Percentiles rank a stretch among this genome's conserved stretches.
Evolutionary conservation across 805 yeast species (phyloP).

Genomic region (Zygotorulaspora chibaensis): DNA sequence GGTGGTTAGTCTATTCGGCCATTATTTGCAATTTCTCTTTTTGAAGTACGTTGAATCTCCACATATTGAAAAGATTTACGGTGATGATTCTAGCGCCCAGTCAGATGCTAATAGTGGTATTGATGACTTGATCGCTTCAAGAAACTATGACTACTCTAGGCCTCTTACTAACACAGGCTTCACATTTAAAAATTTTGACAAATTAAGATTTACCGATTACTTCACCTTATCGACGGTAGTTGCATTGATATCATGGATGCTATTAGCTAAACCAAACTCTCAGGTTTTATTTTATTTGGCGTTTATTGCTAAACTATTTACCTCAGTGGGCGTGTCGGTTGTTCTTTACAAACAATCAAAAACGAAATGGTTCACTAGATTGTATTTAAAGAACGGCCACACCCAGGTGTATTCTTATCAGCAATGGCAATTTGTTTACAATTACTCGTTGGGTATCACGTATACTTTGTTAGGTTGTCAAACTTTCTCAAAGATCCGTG

Average conservation of each 20-base stretch:
- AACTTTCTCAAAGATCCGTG: constrained; percentile 33
- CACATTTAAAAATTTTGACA: constrained; percentile 53
- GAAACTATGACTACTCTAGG: constrained; percentile 44
- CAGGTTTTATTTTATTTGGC: constrained; percentile 39
- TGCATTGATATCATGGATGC: constrained; percentile 38
- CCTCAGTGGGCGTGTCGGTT: constrained; percentile 47
- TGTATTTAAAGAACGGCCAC: constrained; percentile 59
- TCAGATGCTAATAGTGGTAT: constrained; percentile 31
- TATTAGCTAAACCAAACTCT: constrained; percentile 27
- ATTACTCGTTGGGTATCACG: constrained; percentile 47
- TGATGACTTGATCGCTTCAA: constrained; percentile 37
- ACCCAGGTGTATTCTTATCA: constrained; percentile 62
- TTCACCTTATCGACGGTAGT: constrained; percentile 44
- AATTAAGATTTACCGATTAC: constrained; percentile 60
- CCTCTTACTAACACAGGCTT: constrained; percentile 49
- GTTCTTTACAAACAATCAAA: constrained; percentile 57
- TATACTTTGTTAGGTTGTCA: constrained; percentile 49
- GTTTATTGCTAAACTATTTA: constrained; percentile 45
- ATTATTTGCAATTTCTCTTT: constrained; percentile 70
- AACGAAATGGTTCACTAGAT: constrained; percentile 57
- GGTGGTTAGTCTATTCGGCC: constrained; percentile 67
- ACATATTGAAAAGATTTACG: constrained; percentile 77
- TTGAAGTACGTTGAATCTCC: constrained; percentile 76
- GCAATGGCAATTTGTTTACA: constrained; percentile 69
- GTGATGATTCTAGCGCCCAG: constrained; percentile 39